Percentiles rank a stretch among this genome's conserved stretches.
Conservation (phyloP, 176 grass and related monocot genomes). For the Tillandsia fasciculata region DNA sequence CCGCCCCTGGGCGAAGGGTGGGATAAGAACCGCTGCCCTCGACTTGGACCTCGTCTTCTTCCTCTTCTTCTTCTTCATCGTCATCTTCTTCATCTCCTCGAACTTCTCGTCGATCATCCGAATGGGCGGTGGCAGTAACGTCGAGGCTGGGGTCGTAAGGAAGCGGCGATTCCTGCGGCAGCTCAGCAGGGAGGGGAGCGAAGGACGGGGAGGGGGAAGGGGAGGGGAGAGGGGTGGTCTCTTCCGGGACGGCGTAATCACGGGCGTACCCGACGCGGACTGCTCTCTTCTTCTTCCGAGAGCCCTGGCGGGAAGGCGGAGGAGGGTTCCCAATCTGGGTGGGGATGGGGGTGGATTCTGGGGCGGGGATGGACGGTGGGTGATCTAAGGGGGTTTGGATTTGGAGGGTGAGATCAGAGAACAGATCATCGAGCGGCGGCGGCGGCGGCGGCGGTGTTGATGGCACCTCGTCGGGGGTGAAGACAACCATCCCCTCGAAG, state of each 20-base stretch:
- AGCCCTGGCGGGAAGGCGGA: constrained; percentile 30
- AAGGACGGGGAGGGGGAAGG: constrained; percentile 21
- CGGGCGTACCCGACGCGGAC: constrained; percentile 90
- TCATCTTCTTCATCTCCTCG: constrained; percentile 19
- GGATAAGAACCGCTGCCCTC: not conserved
- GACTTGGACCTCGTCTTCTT: not conserved
- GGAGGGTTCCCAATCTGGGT: not conserved
- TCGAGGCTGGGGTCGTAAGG: not conserved
- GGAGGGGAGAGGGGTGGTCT: constrained; percentile 17
- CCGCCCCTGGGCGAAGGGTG: not conserved
- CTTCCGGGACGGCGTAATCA: constrained; percentile 20
- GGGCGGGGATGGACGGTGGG: constrained; percentile 21
- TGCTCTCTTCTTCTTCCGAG: constrained; percentile 91
- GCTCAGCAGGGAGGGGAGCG: not conserved
- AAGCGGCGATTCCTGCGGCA: not conserved
- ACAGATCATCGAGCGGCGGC: constrained; percentile 53
- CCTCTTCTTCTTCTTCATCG: constrained; percentile 3
- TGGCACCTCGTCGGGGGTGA: constrained; percentile 28
- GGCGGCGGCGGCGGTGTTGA: not conserved
- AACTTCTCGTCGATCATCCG: constrained; percentile 14
- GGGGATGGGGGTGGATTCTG: constrained; percentile 11
- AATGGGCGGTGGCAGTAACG: constrained; percentile 2
- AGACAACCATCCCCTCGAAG: constrained; percentile 96
- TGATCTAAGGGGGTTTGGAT: constrained; percentile 1
- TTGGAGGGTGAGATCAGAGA: constrained; percentile 90